Percentiles rank a stretch among this genome's conserved stretches.
These are phyloP conservation scores for Candida pseudoviswanathii DNA, from an alignment of 1,139 yeast genomes.

Conservation along the genomic window DNA sequence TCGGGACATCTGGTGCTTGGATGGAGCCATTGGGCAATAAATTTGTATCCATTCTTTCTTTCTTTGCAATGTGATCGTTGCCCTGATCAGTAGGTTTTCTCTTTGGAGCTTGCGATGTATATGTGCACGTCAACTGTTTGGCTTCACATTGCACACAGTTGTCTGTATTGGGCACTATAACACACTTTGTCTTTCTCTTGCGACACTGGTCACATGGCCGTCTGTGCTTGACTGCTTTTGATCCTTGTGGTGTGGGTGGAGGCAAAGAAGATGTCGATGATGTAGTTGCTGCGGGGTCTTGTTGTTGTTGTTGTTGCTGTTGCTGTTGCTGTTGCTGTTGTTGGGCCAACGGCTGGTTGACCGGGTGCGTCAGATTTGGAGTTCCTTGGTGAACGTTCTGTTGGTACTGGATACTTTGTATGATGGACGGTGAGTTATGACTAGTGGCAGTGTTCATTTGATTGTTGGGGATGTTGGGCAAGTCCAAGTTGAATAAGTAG, in stretches of 20 bases:
- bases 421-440: slow-evolving; percentile 20
- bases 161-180: slow-evolving; percentile 55
- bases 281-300: slow-evolving; percentile 5
- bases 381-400: slow-evolving; percentile 23
- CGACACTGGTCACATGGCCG: slow-evolving; percentile 74
- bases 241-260: slow-evolving; percentile 8
- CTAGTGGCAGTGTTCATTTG: slow-evolving; percentile 14
- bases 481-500: slow-evolving; percentile 36
- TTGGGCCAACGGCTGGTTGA: neutral
- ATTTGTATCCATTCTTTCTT: slow-evolving; percentile 15
- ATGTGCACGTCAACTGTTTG: slow-evolving; percentile 67
- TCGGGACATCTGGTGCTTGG: slow-evolving; percentile 54
- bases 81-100: slow-evolving; percentile 26
- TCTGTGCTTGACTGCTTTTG: slow-evolving; percentile 27
- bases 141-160: slow-evolving; percentile 72
- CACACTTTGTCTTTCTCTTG: slow-evolving; percentile 65
- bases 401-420: slow-evolving; percentile 38
- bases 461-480: slow-evolving; percentile 13
- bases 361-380: neutral
- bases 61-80: slow-evolving; percentile 19
- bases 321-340: slow-evolving; percentile 7
- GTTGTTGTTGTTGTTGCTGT: slow-evolving; percentile 9
- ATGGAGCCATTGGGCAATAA: slow-evolving; percentile 18
- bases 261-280: slow-evolving; percentile 9
- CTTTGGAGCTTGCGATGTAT: slow-evolving; percentile 36